Evolutionary conservation across 768 basidiomycete species (phyloP), one percentile per base, ranked within the genome.

Genomic region (Exidia glandulosa): DNA sequence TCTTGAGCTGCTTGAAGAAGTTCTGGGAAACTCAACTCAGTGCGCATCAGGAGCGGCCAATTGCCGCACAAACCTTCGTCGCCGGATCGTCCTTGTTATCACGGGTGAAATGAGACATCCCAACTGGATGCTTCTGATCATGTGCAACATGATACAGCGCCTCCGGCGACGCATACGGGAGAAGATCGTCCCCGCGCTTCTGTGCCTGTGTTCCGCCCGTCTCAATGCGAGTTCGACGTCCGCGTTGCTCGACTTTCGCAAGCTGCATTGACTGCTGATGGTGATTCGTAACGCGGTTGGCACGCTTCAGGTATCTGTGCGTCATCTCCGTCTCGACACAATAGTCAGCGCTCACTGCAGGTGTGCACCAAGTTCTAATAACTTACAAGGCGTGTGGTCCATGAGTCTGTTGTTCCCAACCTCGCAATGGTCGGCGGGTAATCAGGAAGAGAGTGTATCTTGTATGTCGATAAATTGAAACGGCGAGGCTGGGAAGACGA

Each of bases 361-460:
- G 16, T 5, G 1, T 2, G 5, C n/a, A n/a, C n/a, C n/a, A n/a
- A 5, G 41, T 45, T 10, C 16, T 19, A 5, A 3, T 5, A 6
- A 45, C 41, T 1, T 23, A 45, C 41, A 14, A 45, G 41, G 9
- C 41, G 41, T 12, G 41, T 19, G 2, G 41, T 45, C 41, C 41
- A 75, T 0, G 69, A 70, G 37, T 77, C 75, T 0, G 71, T 72
- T 1, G 74, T 74, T 0, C 77, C 75, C 29, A 69, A 66, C 1
- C 25, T 9, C 2, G 37, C n/a, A 9, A 77, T 75, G 0, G 63
- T 63, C 0, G 19, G 3, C 0, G 47, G 57, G 33, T 76, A 76
- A 45, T 78, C 67, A 0, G 73, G 74, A 0, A 77, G 63, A 0
- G 68, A 62, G 59, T 77, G 77, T 0, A 70, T 3, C 59, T 77